These are phyloP conservation scores for Aspergillus biplanus DNA, from an alignment of 495 filamentous ascomycete species.

Conservation along the genomic window DNA sequence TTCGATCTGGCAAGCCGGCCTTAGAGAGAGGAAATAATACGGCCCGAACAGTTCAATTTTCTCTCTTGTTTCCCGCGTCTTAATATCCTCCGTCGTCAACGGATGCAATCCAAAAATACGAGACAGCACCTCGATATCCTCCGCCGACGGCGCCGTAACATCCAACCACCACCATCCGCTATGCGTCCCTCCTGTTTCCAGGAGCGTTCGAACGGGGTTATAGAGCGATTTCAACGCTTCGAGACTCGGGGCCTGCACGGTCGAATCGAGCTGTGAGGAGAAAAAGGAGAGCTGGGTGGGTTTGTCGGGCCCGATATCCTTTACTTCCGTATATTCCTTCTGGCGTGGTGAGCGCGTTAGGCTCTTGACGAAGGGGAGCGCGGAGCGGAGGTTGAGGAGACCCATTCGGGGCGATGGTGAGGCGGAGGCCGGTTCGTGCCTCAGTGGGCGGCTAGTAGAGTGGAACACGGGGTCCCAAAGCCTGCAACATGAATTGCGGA, in stretches of 20 bases:
- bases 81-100: slow-evolving; percentile 88
- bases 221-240: slow-evolving; percentile 75
- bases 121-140: slow-evolving; percentile 78
- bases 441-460: slow-evolving; percentile 15
- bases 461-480: slow-evolving; percentile 13
- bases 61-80: slow-evolving; percentile 85
- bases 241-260: slow-evolving; percentile 76
- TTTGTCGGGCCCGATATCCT: slow-evolving; percentile 1
- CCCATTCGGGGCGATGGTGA: slow-evolving; percentile 12
- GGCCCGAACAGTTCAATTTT: slow-evolving; percentile 92
- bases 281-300: slow-evolving; percentile 82
- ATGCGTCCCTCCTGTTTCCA: slow-evolving; percentile 66
- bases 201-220: slow-evolving; percentile 76
- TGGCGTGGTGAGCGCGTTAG: background rate
- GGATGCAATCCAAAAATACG: slow-evolving; percentile 87
- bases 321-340: background rate
- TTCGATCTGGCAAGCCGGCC: slow-evolving; percentile 74
- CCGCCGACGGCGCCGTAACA: slow-evolving; percentile 78
- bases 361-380: slow-evolving; percentile 2
- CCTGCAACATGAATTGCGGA: slow-evolving; percentile 12
- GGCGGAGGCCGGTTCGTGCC: slow-evolving; percentile 1
- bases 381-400: slow-evolving; percentile 11
- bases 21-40: slow-evolving; percentile 92
- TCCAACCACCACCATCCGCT: slow-evolving; percentile 87
- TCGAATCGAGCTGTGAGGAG: slow-evolving; percentile 79